Evolutionary conservation across 1,284 basidiomycete genomes (phyloP).

Genomic region (Pterulicium gracile): DNA sequence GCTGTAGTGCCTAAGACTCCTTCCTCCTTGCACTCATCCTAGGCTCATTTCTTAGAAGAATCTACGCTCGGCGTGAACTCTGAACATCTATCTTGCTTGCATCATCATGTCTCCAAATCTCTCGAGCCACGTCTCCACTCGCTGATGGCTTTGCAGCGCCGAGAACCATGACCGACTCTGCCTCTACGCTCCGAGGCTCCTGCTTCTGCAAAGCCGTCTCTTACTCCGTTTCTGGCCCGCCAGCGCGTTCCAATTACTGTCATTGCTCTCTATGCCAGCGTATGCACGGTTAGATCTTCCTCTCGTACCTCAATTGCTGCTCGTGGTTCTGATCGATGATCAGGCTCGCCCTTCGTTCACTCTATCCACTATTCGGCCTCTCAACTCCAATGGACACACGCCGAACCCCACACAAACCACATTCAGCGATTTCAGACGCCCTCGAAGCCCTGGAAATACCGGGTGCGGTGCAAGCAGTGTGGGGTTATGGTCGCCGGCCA

Average conservation of each 20-base stretch:
- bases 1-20: no score
- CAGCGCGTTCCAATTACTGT: slow-evolving; percentile 46
- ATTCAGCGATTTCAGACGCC: slow-evolving; percentile 35
- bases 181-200: slow-evolving; percentile 23
- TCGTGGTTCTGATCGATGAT: neutral
- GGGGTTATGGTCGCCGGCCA: slow-evolving; percentile 39
- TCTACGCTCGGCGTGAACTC: no score
- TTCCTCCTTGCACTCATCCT: no score
- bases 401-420: slow-evolving; percentile 19
- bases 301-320: slow-evolving; percentile 4
- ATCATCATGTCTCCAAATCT: no score
- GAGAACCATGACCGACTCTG: no score
- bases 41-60: no score
- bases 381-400: slow-evolving; percentile 42
- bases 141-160: no score
- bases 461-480: slow-evolving; percentile 48
- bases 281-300: slow-evolving; percentile 32
- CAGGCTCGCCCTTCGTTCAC: slow-evolving; percentile 50
- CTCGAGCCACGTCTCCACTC: no score
- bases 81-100: no score
- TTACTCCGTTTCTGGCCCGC: slow-evolving; percentile 33
- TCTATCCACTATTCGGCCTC: slow-evolving; percentile 42
- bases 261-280: slow-evolving; percentile 57
- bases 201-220: slow-evolving; percentile 45
- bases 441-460: slow-evolving; percentile 41